Evolutionary conservation across 2,329 filamentous ascomycete species (phyloP), one percentile per base, ranked within the genome.

Genomic region (Aspergillus latus): DNA sequence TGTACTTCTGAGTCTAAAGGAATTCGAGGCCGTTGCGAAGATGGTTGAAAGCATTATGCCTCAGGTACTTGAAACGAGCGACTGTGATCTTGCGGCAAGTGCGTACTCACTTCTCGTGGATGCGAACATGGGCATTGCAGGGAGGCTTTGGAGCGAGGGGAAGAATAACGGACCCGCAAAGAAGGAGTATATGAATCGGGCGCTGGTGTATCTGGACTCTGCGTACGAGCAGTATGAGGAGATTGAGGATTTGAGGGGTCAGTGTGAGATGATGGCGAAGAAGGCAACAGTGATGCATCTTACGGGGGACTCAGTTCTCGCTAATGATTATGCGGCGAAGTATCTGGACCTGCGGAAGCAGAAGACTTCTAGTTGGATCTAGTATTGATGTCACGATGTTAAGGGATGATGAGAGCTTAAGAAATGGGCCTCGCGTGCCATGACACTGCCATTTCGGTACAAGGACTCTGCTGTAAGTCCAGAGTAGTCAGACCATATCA

Each of bases 181-280:
- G 52, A 80, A 78, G 37, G 84, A 87, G 66, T 80, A 82, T 62
- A 71, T 89, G 65, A 81, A 80, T 6, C 78, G 80, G 52, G 87
- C 85, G 0, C 68, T 84, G 52, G 79, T 80, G 37, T 84, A 85
- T 30, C 79, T 89, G 47, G 84, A 88, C 54, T 82, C 78, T 59
- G 84, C 87, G 0, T 85, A 86, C 62, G 76, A 74, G 52, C 82
- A 86, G 59, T 95, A 84, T 69, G 83, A 85, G 42, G 80, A 78
- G 46, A 77, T 90, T 11, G 85, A 89, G 68, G 89, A 89, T 68
- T 75, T 86, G 11, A 75, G 78, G n/a, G 85, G 85, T 52, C 87
- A 90, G 73, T 87, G 89, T 66, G 88, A 92, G 72, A 86, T 89
- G 78, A 82, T 92, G 76, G 87, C 88, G 16, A 94, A 94, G 78